phyloP scores from a whole-genome alignment of 495 filamentous ascomycete genomes.

The Talaromyces wortmannii region DNA sequence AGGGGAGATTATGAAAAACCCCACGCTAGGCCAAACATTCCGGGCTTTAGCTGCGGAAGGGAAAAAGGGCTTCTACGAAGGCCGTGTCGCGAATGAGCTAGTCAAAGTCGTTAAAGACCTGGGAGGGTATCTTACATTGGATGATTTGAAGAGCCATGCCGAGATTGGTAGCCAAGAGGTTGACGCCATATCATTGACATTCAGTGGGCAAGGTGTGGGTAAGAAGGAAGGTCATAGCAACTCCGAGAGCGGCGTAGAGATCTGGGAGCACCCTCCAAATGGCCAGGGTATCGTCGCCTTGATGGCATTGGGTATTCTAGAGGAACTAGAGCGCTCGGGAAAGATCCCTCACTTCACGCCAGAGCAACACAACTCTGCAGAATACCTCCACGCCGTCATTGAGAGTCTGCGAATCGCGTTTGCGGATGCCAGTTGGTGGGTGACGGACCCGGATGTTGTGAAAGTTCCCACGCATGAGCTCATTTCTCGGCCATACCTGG shows the following conservation, averaged over 20 bases:
- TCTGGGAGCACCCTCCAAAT: constrained; percentile 98
- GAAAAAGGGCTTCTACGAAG: constrained; percentile 87
- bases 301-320: constrained; percentile 86
- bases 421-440: constrained; percentile 82
- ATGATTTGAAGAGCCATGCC: constrained; percentile 72
- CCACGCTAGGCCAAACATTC: constrained; percentile 75
- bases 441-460: constrained; percentile 70
- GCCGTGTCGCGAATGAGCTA: constrained; percentile 70
- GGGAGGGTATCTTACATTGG: constrained; percentile 71
- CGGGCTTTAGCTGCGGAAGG: constrained; percentile 70
- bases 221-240: constrained; percentile 32
- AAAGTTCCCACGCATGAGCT: constrained; percentile 59
- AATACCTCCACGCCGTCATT: constrained; percentile 85
- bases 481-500: constrained; percentile 56
- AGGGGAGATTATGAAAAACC: constrained; percentile 89
- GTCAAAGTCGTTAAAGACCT: constrained; percentile 69
- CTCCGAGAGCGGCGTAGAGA: constrained; percentile 55
- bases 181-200: constrained; percentile 73
- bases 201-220: constrained; percentile 47
- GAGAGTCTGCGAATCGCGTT: constrained; percentile 90
- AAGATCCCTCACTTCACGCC: constrained; percentile 62
- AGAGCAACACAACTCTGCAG: constrained; percentile 66
- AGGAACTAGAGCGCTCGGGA: constrained; percentile 68
- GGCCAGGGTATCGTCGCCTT: constrained; percentile 93
- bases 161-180: constrained; percentile 70